Conservation (phyloP, 129 eudicot genomes). For the Lonicera japonica region DNA sequence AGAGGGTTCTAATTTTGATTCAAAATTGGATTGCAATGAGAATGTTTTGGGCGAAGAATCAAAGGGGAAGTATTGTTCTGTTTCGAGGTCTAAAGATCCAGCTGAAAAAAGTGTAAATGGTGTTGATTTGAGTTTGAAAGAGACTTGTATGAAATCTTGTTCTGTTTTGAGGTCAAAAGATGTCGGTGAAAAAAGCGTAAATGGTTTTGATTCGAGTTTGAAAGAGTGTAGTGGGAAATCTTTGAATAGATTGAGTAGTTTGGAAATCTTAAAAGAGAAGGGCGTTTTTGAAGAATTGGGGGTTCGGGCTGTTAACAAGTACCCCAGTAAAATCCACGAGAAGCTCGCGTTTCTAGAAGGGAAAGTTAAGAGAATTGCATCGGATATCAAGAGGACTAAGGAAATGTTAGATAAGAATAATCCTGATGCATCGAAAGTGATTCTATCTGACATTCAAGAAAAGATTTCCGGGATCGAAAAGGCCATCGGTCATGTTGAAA, state of each 20-base stretch:
- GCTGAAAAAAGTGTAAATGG: too few relatives aligned
- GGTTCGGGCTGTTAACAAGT: conserved; percentile 21
- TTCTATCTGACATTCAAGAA: conserved; percentile 78
- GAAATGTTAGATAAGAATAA: conserved; percentile 89
- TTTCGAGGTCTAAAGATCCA: too few relatives aligned
- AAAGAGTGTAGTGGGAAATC: conserved; percentile 24
- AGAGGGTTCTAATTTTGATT: background rate
- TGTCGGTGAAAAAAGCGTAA: conserved; percentile 6
- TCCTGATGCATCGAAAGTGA: conserved; percentile 75
- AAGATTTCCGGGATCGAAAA: conserved; percentile 92
- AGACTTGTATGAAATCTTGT: too few relatives aligned
- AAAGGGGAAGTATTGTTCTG: too few relatives aligned
- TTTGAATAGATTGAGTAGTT: conserved; percentile 20
- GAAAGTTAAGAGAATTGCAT: conserved; percentile 80
- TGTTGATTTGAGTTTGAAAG: too few relatives aligned
- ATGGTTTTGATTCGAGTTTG: conserved; percentile 16
- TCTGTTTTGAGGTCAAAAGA: background rate
- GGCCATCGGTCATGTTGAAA: conserved; percentile 79
- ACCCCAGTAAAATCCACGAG: conserved; percentile 79
- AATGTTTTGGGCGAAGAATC: conserved; percentile 13
- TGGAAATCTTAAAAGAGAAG: conserved; percentile 29
- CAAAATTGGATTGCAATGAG: conserved; percentile 10
- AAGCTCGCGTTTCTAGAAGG: conserved; percentile 93
- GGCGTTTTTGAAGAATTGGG: conserved; percentile 17
- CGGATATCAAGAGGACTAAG: conserved; percentile 86